Evolutionary conservation across 164 flowering plant genomes (phyloP), one percentile per base, ranked within the genome.

Genomic region (Aristolochia californica): DNA sequence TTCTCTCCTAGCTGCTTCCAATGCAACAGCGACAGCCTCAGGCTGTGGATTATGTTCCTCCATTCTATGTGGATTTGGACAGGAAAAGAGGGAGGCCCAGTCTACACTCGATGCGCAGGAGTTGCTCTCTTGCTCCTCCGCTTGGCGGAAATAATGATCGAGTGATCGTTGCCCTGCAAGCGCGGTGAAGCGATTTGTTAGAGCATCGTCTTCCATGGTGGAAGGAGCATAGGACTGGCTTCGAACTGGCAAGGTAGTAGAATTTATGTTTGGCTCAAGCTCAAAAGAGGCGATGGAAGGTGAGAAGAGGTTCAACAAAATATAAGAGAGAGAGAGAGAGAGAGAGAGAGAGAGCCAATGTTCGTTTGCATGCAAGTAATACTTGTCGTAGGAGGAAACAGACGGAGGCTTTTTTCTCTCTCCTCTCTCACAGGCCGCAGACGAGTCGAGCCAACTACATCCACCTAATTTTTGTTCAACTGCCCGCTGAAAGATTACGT

Each of bases 21-120:
- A 27, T 2, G 58, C 53, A 49, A 38, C 10, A 16, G 62, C 13
- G 57, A 28, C 7, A 23, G 11, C 40, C 10, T 34, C 11, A 4
- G 40, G 10, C 5, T 8, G 0, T 0, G 60, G 70, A 13, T 30
- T 50, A 45, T 69, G 65, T 26, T 63, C 72, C 1, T 26, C 53
- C 34, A 67, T 13, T 43, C 53, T 62, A 8, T 44, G 34, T 34
- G 40, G n/a, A n/a, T n/a, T 5, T 13, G 62, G 45, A 5, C 66
- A 67, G 2, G 76, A 61, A 21, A 79, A 62, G 14, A 77, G 70
- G 54, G 62, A 62, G 30, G 61, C 54, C 82, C 82, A 79, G 40
- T 79, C 80, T 12, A 75, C 73, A 1, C 69, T 0, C 22, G 48
- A 38, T 17, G 34, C 14, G 1, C n/a, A 56, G 40, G 43, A 21